A percentile compares a stretch with the other conserved stretches of the same genome.
Conservation (phyloP, 2,329 filamentous ascomycete species). For the Pseudogymnoascus sp. region DNA sequence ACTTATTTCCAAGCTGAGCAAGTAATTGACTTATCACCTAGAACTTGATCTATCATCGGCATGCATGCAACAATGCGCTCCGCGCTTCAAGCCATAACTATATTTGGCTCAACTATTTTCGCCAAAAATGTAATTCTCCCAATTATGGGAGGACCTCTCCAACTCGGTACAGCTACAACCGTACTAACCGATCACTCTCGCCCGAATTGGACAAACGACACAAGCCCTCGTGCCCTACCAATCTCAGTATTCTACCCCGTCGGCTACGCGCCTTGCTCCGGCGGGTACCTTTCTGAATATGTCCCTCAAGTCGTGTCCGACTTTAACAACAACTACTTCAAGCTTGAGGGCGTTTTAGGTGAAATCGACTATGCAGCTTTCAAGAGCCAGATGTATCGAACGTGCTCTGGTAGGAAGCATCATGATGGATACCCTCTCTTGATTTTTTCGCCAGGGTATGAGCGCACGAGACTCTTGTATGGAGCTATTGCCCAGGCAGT, state of each 20-base stretch:
- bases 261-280: not conserved
- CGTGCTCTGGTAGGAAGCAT: not conserved
- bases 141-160: not conserved
- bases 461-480: slow-evolving; percentile 34
- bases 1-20: not conserved
- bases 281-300: not conserved
- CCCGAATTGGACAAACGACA: not conserved
- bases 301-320: not conserved
- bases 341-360: not conserved
- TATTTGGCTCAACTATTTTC: not conserved
- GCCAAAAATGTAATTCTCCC: not conserved
- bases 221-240: not conserved
- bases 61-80: not conserved
- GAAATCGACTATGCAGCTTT: not conserved
- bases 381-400: not conserved
- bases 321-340: not conserved
- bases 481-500: slow-evolving; percentile 33
- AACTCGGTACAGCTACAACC: not conserved
- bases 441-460: slow-evolving; percentile 34
- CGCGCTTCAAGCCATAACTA: not conserved
- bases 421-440: slow-evolving; percentile 21
- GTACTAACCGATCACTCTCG: not conserved
- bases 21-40: not conserved
- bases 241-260: not conserved
- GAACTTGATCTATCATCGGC: not conserved